Percentiles rank a stretch among this genome's conserved stretches.
Conservation (phyloP, 768 basidiomycete genomes). For the Xerocomellus intermedius region DNA sequence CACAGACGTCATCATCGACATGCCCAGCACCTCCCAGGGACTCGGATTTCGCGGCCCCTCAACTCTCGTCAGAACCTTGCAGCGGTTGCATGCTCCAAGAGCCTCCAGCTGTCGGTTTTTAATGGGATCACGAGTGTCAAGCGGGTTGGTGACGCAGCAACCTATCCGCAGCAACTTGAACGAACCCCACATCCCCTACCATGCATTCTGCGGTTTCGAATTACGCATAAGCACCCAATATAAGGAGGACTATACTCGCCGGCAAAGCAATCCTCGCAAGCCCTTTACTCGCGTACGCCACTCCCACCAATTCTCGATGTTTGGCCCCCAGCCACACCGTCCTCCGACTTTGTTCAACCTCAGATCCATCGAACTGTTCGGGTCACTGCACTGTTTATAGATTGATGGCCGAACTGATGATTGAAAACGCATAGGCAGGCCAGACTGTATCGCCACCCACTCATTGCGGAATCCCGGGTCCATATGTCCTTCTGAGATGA, state of each 20-base stretch:
- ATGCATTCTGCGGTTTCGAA: neutral
- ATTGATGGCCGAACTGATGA: neutral
- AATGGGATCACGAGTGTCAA: too few species aligned
- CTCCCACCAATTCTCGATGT: neutral
- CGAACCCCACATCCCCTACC: neutral
- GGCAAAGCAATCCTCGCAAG: neutral
- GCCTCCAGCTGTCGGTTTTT: neutral
- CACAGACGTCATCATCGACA: neutral
- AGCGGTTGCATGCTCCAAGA: too few species aligned
- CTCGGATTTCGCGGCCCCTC: neutral
- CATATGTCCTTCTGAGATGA: neutral
- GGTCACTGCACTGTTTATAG: neutral
- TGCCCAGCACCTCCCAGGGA: neutral
- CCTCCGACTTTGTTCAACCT: neutral
- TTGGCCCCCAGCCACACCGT: neutral
- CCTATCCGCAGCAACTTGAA: neutral
- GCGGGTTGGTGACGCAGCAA: neutral
- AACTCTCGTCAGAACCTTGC: neutral
- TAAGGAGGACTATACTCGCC: constrained; percentile 7
- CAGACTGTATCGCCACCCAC: neutral
- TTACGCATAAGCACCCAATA: neutral
- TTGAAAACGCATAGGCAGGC: neutral
- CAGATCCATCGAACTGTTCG: neutral
- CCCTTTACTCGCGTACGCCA: neutral
- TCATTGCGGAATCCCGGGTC: neutral